Percentiles rank a stretch among this genome's conserved stretches.
These are phyloP conservation scores for Alisma plantagoaquatica DNA, from an alignment of 106 monocot genomes.

Conservation along the genomic window DNA sequence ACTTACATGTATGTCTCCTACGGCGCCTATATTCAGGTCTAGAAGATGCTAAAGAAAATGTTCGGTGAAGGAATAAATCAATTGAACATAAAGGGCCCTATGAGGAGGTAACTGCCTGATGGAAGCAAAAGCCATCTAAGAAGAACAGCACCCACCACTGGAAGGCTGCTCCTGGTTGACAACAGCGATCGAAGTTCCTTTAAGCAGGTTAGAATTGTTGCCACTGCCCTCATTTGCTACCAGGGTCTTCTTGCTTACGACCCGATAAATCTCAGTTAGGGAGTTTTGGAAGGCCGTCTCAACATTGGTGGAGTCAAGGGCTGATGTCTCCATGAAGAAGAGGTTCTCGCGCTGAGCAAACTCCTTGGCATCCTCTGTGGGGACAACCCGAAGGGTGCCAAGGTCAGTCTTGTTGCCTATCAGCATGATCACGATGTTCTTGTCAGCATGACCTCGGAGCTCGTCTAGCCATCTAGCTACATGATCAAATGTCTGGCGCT, in stretches of 20 bases:
- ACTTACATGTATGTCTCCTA: too few species aligned
- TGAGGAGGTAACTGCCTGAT: too few species aligned
- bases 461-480: conserved; percentile 39
- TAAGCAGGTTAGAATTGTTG: conserved; percentile 13
- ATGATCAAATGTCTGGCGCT: conserved; percentile 52
- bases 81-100: too few species aligned
- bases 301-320: conserved; percentile 50
- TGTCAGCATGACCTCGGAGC: conserved; percentile 42
- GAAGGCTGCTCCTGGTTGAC: conserved; percentile 18
- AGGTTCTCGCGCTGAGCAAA: conserved; percentile 44
- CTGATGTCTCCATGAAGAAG: conserved; percentile 58
- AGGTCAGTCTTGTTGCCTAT: conserved; percentile 57
- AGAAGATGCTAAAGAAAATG: too few species aligned
- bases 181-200: conserved; percentile 37
- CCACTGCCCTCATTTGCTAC: conserved; percentile 22
- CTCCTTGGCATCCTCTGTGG: conserved; percentile 37
- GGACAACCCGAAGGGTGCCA: conserved; percentile 30
- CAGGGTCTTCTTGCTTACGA: conserved; percentile 36
- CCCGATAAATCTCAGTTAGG: conserved; percentile 37
- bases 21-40: too few species aligned
- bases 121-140: conserved; percentile 4
- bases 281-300: conserved; percentile 37
- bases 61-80: too few species aligned
- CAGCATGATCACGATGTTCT: conserved; percentile 58
- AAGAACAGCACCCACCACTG: conserved; percentile 18